Base-by-base conservation (phyloP, 1,139 yeast genomes). In the Hyphopichia khmerensis region DNA sequence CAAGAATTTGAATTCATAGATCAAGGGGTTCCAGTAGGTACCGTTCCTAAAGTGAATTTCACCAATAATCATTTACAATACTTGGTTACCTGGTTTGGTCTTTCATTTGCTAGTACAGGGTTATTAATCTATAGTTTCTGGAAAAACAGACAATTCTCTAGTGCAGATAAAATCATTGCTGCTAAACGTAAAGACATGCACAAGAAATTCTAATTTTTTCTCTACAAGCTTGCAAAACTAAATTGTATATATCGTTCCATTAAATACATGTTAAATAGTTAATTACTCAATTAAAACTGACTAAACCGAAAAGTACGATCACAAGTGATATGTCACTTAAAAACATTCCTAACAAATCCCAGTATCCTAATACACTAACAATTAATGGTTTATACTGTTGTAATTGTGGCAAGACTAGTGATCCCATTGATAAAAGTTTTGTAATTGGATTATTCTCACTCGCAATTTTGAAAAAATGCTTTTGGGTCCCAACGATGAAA, bases 21-120 rank as follows among this genome's bases (percentile, higher is more conserved):
- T 42, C 83, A 87, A 15, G 99, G 99, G 39, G 95, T 91, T 4
- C 99, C 99, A 3, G 64, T 95, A 21, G 99, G 96, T 1, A 81
- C 85, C 42, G 67, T 75, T 5, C 95, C 97, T 13, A 80, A 80
- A 55, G 81, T 93, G 26, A 90, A 84, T 48, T 77, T 89, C 57
- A 80, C 86, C 50, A 95, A 93, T 62, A 90, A 91, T 57, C 99
- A 93, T 60, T 69, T 91, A 63, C 96, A 93, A 63, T 93, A 93
- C 61, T 69, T 93, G 55, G 79, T 89, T 18, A 93, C 99, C 0
- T 93, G 99, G 99, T 93, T 88, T 60, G 96, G 96, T 0, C 77
- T 90, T 35, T 82, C 90, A 1, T 55, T 85, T 33, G 77, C 87
- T 32, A 85, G 96, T 38, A 57, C 90, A 0, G 79, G 83, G 29